Evolutionary conservation across 768 basidiomycete genomes (phyloP).

Genomic region (Melanogaster broomeanus): DNA sequence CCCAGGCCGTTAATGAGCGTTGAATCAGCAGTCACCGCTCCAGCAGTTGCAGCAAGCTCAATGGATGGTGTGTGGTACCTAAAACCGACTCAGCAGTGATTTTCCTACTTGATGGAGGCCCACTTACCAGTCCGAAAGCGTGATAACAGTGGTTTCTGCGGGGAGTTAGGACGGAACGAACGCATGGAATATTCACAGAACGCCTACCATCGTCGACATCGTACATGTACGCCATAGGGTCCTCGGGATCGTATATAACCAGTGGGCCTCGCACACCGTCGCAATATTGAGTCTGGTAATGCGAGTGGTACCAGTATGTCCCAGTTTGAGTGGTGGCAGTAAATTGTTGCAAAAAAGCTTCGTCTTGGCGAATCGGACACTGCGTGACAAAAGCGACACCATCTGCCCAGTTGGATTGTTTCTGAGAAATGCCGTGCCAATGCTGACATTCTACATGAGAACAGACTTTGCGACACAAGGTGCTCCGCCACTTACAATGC

Average conservation of each 20-base stretch:
- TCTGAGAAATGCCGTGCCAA: conserved; percentile 29
- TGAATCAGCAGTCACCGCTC: conserved; percentile 30
- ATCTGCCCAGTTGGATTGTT: conserved; percentile 22
- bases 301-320: conserved; percentile 47
- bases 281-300: conserved; percentile 33
- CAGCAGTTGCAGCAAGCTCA: conserved; percentile 8
- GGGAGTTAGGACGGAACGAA: not conserved
- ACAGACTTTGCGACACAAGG: conserved; percentile 2
- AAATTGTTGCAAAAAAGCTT: conserved; percentile 41
- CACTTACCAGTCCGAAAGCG: conserved; percentile 37
- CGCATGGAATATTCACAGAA: not conserved
- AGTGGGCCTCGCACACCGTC: conserved; percentile 41
- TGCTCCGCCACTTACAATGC: conserved; percentile 23
- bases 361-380: conserved; percentile 37
- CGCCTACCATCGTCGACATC: conserved; percentile 44
- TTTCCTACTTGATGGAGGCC: not conserved
- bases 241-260: conserved; percentile 41
- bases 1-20: conserved; percentile 57
- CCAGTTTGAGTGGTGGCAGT: conserved; percentile 31
- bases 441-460: conserved; percentile 22
- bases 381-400: conserved; percentile 39
- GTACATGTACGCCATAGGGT: conserved; percentile 39
- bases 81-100: conserved; percentile 8
- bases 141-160: conserved; percentile 41
- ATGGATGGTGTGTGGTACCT: conserved; percentile 40